These are phyloP conservation scores for Chlorella sp. DNA, from an alignment of 139 green algal species.

Conservation along the genomic window DNA sequence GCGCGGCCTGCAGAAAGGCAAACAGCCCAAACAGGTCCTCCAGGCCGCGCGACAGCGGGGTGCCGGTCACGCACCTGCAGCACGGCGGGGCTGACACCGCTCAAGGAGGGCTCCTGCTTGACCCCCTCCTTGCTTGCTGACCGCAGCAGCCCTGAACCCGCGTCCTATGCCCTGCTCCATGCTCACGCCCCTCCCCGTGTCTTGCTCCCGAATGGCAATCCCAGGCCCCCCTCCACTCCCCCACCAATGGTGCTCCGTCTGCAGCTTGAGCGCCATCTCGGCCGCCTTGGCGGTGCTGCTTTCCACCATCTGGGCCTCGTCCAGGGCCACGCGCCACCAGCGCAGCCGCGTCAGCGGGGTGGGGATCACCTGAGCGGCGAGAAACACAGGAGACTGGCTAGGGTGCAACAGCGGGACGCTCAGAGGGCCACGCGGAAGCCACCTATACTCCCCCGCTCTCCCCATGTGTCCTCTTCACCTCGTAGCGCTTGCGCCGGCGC, in stretches of 20 bases:
- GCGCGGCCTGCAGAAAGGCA: constrained; percentile 73
- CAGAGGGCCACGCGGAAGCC: neutral
- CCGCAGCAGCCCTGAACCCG: too few relatives aligned
- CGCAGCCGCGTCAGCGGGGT: constrained; percentile 86
- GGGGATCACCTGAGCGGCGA: constrained; percentile 56
- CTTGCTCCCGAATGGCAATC: neutral
- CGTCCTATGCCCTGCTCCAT: too few relatives aligned
- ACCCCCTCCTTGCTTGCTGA: too few relatives aligned
- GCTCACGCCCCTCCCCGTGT: too few relatives aligned
- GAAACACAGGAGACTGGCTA: too few relatives aligned
- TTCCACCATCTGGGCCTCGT: constrained; percentile 93
- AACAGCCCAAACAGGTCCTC: constrained; percentile 89
- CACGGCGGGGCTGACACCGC: too few relatives aligned
- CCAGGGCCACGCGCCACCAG: constrained; percentile 92
- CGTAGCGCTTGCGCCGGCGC: constrained; percentile 43
- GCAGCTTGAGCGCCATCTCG: constrained; percentile 75
- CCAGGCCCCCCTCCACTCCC: neutral
- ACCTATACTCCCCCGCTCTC: neutral
- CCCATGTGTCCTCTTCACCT: too few relatives aligned
- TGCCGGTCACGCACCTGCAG: constrained; percentile 71
- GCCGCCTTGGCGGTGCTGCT: constrained; percentile 68
- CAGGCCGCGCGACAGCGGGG: constrained; percentile 79
- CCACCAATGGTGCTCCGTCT: constrained; percentile 48
- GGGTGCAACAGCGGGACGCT: too few relatives aligned
- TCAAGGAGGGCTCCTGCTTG: too few relatives aligned